Evolutionary conservation across 306 rosid species (phyloP).

Genomic region (Lupinus albus): DNA sequence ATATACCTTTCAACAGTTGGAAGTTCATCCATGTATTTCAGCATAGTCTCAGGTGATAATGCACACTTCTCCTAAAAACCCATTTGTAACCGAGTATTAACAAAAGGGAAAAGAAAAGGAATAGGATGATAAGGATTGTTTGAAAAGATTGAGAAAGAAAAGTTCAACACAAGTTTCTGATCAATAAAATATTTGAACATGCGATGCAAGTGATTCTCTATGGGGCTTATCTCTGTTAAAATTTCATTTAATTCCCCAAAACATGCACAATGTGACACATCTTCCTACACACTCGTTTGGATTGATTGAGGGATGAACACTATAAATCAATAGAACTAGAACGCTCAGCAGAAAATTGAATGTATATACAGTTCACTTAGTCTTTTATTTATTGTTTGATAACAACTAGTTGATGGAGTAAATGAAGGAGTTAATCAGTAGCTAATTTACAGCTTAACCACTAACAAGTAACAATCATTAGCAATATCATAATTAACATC

Average conservation of each 20-base stretch:
- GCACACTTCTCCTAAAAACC: slow-evolving; percentile 54
- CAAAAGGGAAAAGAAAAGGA: neutral
- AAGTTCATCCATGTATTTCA: slow-evolving; percentile 58
- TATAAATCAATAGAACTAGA: neutral
- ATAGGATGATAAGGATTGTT: slow-evolving; percentile 5
- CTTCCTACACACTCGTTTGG: neutral
- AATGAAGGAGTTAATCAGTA: neutral
- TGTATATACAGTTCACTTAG: neutral
- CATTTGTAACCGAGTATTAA: slow-evolving; percentile 39
- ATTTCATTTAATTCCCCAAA: slow-evolving; percentile 12
- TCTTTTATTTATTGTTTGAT: slow-evolving; percentile 3
- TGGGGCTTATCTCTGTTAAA: neutral
- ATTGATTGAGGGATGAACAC: slow-evolving; percentile 23
- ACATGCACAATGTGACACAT: slow-evolving; percentile 7
- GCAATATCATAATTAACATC: neutral
- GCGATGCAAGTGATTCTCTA: slow-evolving; percentile 1
- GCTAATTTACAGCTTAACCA: neutral
- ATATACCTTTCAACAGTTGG: slow-evolving; percentile 56
- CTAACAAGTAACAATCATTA: neutral
- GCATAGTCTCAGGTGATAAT: slow-evolving; percentile 41
- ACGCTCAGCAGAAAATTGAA: slow-evolving; percentile 21
- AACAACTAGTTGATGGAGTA: slow-evolving; percentile 1
- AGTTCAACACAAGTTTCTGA: slow-evolving; percentile 25
- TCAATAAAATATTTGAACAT: neutral
- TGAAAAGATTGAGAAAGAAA: slow-evolving; percentile 19